phyloP scores from a whole-genome alignment of 169 alveolate species.

The Condylostoma magnum region DNA sequence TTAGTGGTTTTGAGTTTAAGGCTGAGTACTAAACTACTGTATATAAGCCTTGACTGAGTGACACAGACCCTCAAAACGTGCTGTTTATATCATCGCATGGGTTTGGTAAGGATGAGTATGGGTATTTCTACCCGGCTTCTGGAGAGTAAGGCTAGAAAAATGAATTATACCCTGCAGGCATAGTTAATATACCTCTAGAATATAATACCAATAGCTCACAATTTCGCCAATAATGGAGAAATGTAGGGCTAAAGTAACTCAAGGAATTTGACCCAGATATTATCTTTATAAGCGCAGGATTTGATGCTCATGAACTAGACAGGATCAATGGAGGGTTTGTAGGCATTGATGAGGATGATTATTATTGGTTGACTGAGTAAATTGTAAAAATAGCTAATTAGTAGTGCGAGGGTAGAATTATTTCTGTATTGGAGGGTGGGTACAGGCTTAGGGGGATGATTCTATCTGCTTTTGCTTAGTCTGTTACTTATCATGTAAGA shows the following conservation, averaged over 20 bases:
- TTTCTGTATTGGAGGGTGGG: slow-evolving; percentile 99
- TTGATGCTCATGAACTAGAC: slow-evolving; percentile 97
- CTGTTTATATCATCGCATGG: slow-evolving; percentile 67
- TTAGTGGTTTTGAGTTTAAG: background rate
- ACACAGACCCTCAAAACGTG: slow-evolving; percentile 62
- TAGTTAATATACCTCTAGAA: slow-evolving; percentile 61
- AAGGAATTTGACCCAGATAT: slow-evolving; percentile 92
- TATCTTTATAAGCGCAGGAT: slow-evolving; percentile 96
- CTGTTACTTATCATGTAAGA: slow-evolving; percentile 92
- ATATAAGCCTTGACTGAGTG: slow-evolving; percentile 47
- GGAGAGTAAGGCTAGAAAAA: slow-evolving; percentile 31
- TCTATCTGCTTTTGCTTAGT: slow-evolving; percentile 91
- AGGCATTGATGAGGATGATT: slow-evolving; percentile 91
- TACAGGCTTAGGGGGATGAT: slow-evolving; percentile 92
- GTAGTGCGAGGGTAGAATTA: slow-evolving; percentile 91
- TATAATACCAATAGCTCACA: slow-evolving; percentile 37
- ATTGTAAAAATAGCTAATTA: slow-evolving; percentile 91
- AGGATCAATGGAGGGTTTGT: slow-evolving; percentile 88
- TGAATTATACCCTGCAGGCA: slow-evolving; percentile 70
- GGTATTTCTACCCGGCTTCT: slow-evolving; percentile 69
- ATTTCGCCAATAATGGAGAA: slow-evolving; percentile 35
- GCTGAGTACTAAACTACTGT: background rate
- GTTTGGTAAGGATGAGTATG: slow-evolving; percentile 25
- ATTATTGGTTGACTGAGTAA: slow-evolving; percentile 92
- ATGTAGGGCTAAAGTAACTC: slow-evolving; percentile 87